phyloP scores from a whole-genome alignment of 495 filamentous ascomycete species.

The Penicilliopsis zonata region DNA sequence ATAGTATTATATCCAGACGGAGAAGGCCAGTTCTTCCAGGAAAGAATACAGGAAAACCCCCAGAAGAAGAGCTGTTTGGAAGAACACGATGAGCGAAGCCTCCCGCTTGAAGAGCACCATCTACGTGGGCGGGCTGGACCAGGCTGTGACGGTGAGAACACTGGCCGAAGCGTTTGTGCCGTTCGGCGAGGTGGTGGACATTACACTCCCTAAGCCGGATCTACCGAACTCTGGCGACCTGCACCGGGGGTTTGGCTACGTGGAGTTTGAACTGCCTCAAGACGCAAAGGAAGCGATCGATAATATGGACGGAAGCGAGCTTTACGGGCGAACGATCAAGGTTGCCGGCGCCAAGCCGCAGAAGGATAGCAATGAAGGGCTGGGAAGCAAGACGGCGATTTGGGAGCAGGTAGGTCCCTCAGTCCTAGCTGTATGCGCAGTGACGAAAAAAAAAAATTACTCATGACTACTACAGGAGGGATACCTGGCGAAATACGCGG shows the following conservation, averaged over 20 bases:
- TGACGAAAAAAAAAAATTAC: no score
- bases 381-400: conserved; percentile 89
- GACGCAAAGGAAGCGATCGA: conserved; percentile 95
- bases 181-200: conserved; percentile 86
- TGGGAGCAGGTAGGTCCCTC: conserved; percentile 98
- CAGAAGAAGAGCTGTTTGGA: no score
- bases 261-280: conserved; percentile 77
- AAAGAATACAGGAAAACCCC: not conserved
- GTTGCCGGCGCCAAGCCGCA: conserved; percentile 87
- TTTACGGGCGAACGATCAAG: conserved; percentile 88
- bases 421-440: no score
- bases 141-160: conserved; percentile 56
- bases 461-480: conserved; percentile 87
- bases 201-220: conserved; percentile 80
- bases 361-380: conserved; percentile 72
- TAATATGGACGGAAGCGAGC: conserved; percentile 96
- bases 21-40: no score
- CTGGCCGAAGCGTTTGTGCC: conserved; percentile 89
- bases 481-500: conserved; percentile 82
- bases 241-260: conserved; percentile 91
- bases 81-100: conserved; percentile 67
- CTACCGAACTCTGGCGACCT: conserved; percentile 53
- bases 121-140: conserved; percentile 82
- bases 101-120: conserved; percentile 78
- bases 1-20: no score